phyloP scores from a whole-genome alignment of 768 basidiomycete species.

The Austroboletus eburneus region DNA sequence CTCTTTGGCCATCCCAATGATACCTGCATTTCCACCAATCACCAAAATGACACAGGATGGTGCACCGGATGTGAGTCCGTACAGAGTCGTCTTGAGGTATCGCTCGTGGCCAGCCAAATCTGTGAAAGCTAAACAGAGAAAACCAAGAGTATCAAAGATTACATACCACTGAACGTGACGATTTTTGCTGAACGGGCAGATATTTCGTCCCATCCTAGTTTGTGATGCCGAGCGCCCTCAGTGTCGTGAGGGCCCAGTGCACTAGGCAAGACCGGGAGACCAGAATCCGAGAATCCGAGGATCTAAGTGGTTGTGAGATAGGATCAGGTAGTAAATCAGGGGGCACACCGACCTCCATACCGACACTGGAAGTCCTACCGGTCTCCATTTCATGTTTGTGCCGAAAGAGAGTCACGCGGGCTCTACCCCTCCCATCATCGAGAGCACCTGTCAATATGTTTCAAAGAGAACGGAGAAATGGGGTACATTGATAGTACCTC shows the following conservation, averaged over 20 bases:
- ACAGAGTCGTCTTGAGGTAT: conserved; percentile 89
- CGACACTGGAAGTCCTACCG: conserved; percentile 91
- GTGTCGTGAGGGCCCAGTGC: conserved; percentile 51
- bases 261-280: conserved; percentile 74
- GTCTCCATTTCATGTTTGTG: conserved; percentile 98
- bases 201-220: conserved; percentile 94
- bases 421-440: conserved; percentile 78
- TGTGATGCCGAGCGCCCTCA: conserved; percentile 73
- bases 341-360: conserved; percentile 89
- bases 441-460: conserved; percentile 48
- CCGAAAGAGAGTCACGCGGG: conserved; percentile 85
- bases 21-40: conserved; percentile 91
- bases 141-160: neutral
- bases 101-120: conserved; percentile 96
- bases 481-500: conserved; percentile 48
- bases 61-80: conserved; percentile 90
- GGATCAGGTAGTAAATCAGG: neutral
- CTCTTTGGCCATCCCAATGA: conserved; percentile 93
- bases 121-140: conserved; percentile 21
- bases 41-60: conserved; percentile 91
- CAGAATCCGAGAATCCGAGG: conserved; percentile 77
- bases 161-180: conserved; percentile 82
- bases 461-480: conserved; percentile 14
- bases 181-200: conserved; percentile 86
- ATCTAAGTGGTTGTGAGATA: conserved; percentile 47